phyloP scores from a whole-genome alignment of 179 eudicot species.

The Spergularia azorica region DNA sequence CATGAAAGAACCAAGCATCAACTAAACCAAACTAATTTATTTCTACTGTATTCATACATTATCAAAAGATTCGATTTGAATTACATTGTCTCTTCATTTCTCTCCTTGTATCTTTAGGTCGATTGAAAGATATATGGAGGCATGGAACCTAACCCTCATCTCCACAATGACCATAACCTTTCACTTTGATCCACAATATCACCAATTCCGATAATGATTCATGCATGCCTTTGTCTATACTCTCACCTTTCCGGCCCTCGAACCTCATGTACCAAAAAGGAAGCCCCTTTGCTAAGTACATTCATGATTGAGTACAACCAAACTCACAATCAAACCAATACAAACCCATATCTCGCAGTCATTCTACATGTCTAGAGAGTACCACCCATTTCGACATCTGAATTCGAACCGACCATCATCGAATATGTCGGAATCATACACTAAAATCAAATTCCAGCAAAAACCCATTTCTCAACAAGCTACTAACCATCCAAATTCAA shows the following conservation, averaged over 20 bases:
- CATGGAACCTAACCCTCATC: background rate
- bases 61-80: background rate
- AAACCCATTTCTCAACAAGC: slow-evolving; percentile 14
- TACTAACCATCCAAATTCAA: background rate
- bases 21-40: background rate
- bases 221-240: background rate
- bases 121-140: background rate
- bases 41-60: background rate
- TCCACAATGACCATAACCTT: background rate
- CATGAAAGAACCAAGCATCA: slow-evolving; percentile 4
- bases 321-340: background rate
- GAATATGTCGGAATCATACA: background rate
- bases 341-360: background rate
- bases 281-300: too few relatives aligned
- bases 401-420: background rate
- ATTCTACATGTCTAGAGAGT: background rate
- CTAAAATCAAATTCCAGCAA: background rate
- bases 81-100: background rate
- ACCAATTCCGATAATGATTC: background rate
- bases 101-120: background rate
- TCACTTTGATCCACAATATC: background rate
- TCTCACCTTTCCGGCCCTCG: background rate
- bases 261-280: background rate
- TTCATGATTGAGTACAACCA: too few relatives aligned
- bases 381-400: background rate